Evolutionary conservation across 306 rosid species (phyloP).

Genomic region (Castanopsis chinensis): DNA sequence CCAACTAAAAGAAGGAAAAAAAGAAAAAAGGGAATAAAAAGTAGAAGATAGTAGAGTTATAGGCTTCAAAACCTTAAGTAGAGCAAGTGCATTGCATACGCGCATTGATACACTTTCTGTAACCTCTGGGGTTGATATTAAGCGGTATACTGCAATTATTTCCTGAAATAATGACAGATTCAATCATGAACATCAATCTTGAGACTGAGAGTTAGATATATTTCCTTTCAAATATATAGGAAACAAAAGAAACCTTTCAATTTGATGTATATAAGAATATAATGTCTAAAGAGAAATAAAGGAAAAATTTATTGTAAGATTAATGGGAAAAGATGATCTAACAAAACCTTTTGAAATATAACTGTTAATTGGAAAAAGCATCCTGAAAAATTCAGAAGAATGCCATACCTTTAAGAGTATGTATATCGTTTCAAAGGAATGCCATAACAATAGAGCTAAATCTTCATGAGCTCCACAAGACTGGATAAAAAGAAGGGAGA

Average conservation of each 20-base stretch:
- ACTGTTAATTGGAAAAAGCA: not conserved
- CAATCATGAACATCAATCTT: conserved; percentile 1
- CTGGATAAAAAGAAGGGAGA: not conserved
- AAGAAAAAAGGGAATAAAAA: not conserved
- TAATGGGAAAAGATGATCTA: not conserved
- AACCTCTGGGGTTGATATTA: conserved; percentile 25
- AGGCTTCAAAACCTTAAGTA: conserved; percentile 35
- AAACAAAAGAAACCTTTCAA: not conserved
- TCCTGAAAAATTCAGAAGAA: not conserved
- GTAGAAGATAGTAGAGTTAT: not conserved
- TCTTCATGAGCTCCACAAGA: conserved; percentile 18
- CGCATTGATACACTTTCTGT: conserved; percentile 19
- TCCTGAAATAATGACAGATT: conserved; percentile 26
- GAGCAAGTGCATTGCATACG: conserved; percentile 35
- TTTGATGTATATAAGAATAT: not conserved
- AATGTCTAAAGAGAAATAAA: not conserved
- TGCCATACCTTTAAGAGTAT: conserved; percentile 32
- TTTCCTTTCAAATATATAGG: not conserved
- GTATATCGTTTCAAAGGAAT: conserved; percentile 29
- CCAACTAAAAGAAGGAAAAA: not conserved
- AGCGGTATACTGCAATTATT: conserved; percentile 25
- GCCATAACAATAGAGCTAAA: conserved; percentile 42
- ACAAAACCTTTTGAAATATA: not conserved
- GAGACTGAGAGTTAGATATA: not conserved
- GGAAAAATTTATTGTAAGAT: not conserved